Percentiles rank a stretch among this genome's conserved stretches.
phyloP scores from a whole-genome alignment of 768 basidiomycete species.

The Panaeolus cyanescens region DNA sequence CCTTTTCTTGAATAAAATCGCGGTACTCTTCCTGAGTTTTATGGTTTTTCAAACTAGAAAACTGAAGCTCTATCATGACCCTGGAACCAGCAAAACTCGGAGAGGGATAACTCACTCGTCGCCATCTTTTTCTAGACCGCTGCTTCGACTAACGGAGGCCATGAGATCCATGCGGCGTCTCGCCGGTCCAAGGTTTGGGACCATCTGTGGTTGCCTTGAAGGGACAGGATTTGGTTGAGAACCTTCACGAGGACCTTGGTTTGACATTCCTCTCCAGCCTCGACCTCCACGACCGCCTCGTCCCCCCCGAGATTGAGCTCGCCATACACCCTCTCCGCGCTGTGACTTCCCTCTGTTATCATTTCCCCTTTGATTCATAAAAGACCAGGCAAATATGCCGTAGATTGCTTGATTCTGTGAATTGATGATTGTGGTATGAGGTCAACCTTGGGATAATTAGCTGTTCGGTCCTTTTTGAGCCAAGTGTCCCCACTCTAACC shows the following conservation, averaged over 20 bases:
- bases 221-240: neutral
- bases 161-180: constrained; percentile 59
- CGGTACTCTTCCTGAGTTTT: constrained; percentile 70
- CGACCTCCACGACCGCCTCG: constrained; percentile 10
- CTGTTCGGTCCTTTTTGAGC: neutral
- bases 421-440: neutral
- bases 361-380: constrained; percentile 3
- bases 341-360: neutral
- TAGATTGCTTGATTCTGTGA: neutral
- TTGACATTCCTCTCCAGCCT: neutral
- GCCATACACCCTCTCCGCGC: constrained; percentile 11
- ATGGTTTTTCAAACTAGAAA: constrained; percentile 57
- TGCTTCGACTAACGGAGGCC: constrained; percentile 75
- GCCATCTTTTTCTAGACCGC: constrained; percentile 73
- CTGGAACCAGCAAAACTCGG: constrained; percentile 1
- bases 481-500: neutral
- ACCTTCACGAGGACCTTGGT: neutral
- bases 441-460: neutral
- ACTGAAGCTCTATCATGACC: constrained; percentile 34
- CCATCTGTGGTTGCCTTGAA: neutral
- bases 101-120: constrained; percentile 58
- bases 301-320: constrained; percentile 10
- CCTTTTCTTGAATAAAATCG: constrained; percentile 65
- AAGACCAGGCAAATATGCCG: neutral
- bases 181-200: constrained; percentile 5